Base-by-base conservation (phyloP, 2,329 filamentous ascomycete genomes). In the Arthrobotrys conoides region DNA sequence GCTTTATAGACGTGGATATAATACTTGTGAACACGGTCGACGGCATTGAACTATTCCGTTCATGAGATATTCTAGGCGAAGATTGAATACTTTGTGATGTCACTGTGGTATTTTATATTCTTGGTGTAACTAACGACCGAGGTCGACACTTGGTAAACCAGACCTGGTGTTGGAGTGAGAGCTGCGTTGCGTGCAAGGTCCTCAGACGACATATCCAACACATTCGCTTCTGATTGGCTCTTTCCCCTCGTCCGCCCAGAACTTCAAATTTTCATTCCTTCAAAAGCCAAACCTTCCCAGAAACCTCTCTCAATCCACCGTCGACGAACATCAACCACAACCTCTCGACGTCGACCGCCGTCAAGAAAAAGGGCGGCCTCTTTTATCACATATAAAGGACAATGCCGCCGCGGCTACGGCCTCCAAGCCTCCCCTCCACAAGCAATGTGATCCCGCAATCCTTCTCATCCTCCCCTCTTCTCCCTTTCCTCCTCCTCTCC, bases 341-440 rank as follows among this genome's bases (percentile, higher is more conserved):
- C 33, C 8, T 12, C n/a, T 46, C 51, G 49, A 41, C 38, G 27
- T 38, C 63, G 22, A 20, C 48, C 33, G 30, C 36, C 53, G 27
- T 30, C 16, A 22, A 4, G 10, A 38, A 20, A n/a, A 20, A 38
- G 33, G 10, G 18, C 14, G 44, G n/a, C 1, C 10, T 16, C 44
- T 18, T 33, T 33, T 6, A n/a, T 36, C 53, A 36, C 27, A 71
- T 46, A 64, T 27, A 55, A 51, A 63, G 36, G 65, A 78, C 80
- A 63, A 81, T 81, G 80, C 80, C 80, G 53, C 80, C 80, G 49
- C 80, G 80, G 76, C 69, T 80, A 72, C 80, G 80, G 69, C 77
- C 76, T 22, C 77, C 67, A 53, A 63, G 30, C 33, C 64, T 80
- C 5, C 18, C 77, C 30, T 75, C 80, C 10, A 33, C 68, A 8